phyloP scores from a whole-genome alignment of 1,139 yeast species.

The Yarrowia galli region DNA sequence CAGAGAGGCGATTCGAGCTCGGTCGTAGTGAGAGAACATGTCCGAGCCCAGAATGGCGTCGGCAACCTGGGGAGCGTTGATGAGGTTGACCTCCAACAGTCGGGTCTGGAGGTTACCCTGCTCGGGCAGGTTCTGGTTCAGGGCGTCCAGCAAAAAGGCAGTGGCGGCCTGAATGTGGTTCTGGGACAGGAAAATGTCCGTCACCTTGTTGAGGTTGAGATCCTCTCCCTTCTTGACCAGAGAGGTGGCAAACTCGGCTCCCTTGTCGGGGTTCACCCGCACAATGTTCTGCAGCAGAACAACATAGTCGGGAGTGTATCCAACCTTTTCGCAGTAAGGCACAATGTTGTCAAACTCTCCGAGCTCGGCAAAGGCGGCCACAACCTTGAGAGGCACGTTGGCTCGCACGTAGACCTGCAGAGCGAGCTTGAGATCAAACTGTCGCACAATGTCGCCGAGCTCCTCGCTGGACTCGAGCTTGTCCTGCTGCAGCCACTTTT shows the following conservation, averaged over 20 bases:
- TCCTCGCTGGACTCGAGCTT: slow-evolving; percentile 94
- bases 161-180: slow-evolving; percentile 98
- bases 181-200: slow-evolving; percentile 94
- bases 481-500: slow-evolving; percentile 96
- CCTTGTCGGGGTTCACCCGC: slow-evolving; percentile 95
- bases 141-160: slow-evolving; percentile 94
- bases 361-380: slow-evolving; percentile 89
- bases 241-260: slow-evolving; percentile 94
- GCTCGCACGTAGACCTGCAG: slow-evolving; percentile 91
- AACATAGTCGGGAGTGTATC: slow-evolving; percentile 88
- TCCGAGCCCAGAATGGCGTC: slow-evolving; percentile 97
- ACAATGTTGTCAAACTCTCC: slow-evolving; percentile 96
- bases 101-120: slow-evolving; percentile 97
- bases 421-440: slow-evolving; percentile 84
- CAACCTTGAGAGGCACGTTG: slow-evolving; percentile 85
- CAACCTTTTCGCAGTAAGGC: slow-evolving; percentile 91
- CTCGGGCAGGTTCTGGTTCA: slow-evolving; percentile 91
- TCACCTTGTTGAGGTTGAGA: slow-evolving; percentile 84
- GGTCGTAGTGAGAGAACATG: slow-evolving; percentile 95
- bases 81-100: slow-evolving; percentile 86
- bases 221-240: slow-evolving; percentile 67
- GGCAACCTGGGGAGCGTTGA: slow-evolving; percentile 99
- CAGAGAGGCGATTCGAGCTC: slow-evolving; percentile 87
- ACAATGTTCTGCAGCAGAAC: slow-evolving; percentile 89
- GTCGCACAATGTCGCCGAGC: slow-evolving; percentile 93